Conservation (phyloP, 345 rosid species). For the Pugionium dolabratum region DNA sequence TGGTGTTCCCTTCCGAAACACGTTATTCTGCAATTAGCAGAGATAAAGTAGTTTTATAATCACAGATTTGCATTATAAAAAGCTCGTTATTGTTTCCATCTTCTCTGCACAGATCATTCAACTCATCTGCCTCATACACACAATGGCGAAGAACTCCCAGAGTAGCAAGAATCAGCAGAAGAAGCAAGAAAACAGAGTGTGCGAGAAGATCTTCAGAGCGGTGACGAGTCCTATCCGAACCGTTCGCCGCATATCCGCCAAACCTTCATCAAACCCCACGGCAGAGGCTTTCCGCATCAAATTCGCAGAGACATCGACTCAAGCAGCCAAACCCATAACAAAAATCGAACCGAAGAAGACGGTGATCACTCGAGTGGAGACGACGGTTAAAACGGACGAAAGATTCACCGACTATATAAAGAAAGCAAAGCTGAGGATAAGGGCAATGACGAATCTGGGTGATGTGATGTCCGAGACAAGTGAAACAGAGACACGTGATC, state of each 20-base stretch:
- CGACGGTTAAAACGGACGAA: conserved; percentile 36
- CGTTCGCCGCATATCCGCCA: conserved; percentile 34
- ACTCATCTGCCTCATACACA: neutral
- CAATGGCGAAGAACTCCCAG: conserved; percentile 33
- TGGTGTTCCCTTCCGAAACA: conserved; percentile 29
- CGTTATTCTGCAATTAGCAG: conserved; percentile 23
- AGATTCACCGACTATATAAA: conserved; percentile 38
- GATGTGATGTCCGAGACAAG: conserved; percentile 29
- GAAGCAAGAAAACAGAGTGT: conserved; percentile 38
- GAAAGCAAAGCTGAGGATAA: conserved; percentile 38
- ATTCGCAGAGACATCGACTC: conserved; percentile 27
- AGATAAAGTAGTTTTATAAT: neutral
- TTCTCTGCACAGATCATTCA: conserved; percentile 32
- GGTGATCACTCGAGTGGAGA: conserved; percentile 34
- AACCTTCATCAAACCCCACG: conserved; percentile 16
- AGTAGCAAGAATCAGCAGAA: conserved; percentile 11
- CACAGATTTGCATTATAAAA: conserved; percentile 30
- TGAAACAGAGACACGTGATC: conserved; percentile 28
- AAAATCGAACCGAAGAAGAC: conserved; percentile 35
- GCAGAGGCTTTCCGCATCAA: conserved; percentile 21
- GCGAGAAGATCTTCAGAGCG: conserved; percentile 42
- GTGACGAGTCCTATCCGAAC: conserved; percentile 38
- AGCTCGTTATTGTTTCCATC: conserved; percentile 27
- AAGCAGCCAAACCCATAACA: conserved; percentile 27
- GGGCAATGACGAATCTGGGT: conserved; percentile 38